Percentiles rank a stretch among this genome's conserved stretches.
Evolutionary conservation across 768 basidiomycete genomes (phyloP).

Genomic region (Mycena metata): DNA sequence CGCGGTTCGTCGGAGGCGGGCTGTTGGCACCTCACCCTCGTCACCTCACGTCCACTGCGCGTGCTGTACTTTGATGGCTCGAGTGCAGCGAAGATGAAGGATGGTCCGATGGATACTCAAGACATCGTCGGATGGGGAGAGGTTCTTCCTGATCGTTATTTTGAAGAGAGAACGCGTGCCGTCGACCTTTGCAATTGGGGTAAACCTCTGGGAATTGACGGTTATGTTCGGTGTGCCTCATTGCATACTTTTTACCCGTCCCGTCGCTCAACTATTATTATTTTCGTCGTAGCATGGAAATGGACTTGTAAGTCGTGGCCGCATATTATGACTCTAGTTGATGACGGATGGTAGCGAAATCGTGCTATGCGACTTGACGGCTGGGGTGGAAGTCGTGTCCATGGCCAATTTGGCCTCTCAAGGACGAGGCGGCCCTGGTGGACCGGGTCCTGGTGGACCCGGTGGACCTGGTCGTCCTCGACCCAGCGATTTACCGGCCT

Average conservation of each 20-base stretch:
- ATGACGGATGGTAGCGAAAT: slow-evolving; percentile 53
- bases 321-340: neutral
- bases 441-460: slow-evolving; percentile 18
- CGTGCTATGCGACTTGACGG: slow-evolving; percentile 62
- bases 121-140: slow-evolving; percentile 51
- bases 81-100: slow-evolving; percentile 47
- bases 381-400: slow-evolving; percentile 56
- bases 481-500: neutral
- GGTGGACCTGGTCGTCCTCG: slow-evolving; percentile 5
- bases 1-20: slow-evolving; percentile 16
- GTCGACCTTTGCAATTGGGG: slow-evolving; percentile 51
- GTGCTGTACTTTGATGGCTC: slow-evolving; percentile 51
- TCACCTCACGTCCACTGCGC: slow-evolving; percentile 44
- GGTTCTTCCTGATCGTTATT: slow-evolving; percentile 33
- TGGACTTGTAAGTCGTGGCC: slow-evolving; percentile 57
- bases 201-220: slow-evolving; percentile 47
- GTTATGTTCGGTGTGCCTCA: slow-evolving; percentile 45
- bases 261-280: neutral
- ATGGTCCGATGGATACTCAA: slow-evolving; percentile 51
- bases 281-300: slow-evolving; percentile 56
- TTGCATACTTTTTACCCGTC: neutral
- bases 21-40: slow-evolving; percentile 49
- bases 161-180: slow-evolving; percentile 45
- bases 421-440: slow-evolving; percentile 19
- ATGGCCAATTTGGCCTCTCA: slow-evolving; percentile 49